A percentile compares a stretch with the other conserved stretches of the same genome.
Conservation (phyloP, 208 protist genomes). For the Trypanosoma cruzi region DNA sequence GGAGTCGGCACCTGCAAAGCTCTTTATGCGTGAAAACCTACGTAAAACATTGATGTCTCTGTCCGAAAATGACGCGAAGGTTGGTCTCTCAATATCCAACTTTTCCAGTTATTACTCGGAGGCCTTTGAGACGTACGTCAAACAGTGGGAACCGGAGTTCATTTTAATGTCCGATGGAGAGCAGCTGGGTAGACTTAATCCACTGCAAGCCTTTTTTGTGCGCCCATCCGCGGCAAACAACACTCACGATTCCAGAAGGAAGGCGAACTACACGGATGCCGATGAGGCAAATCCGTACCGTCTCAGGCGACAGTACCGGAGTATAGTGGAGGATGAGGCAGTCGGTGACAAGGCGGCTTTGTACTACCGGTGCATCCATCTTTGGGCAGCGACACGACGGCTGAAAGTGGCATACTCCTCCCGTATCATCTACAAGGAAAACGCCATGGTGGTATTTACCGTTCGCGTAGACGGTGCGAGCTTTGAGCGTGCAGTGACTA, state of each 20-base stretch:
- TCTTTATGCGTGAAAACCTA: conserved; percentile 83
- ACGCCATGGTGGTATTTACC: conserved; percentile 83
- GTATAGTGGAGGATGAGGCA: conserved; percentile 70
- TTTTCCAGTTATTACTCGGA: conserved; percentile 76
- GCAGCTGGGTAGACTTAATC: conserved; percentile 62
- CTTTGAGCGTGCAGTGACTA: conserved; percentile 62
- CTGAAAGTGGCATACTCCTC: conserved; percentile 87
- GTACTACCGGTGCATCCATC: conserved; percentile 82
- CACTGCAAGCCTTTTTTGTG: conserved; percentile 55
- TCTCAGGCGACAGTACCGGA: conserved; percentile 50
- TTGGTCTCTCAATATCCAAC: conserved; percentile 46
- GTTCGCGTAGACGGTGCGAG: conserved; percentile 60
- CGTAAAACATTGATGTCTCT: conserved; percentile 43
- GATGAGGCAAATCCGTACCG: conserved; percentile 1
- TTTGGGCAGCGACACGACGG: conserved; percentile 62
- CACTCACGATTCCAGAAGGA: background rate
- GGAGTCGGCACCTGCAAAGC: conserved; percentile 70
- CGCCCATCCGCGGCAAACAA: conserved; percentile 7
- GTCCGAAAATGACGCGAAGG: conserved; percentile 37
- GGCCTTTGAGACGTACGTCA: conserved; percentile 62
- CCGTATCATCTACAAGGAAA: conserved; percentile 83
- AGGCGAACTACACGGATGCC: background rate
- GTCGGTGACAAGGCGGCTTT: conserved; percentile 61
- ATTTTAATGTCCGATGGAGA: conserved; percentile 89
- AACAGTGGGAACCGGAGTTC: conserved; percentile 82